Conservation (phyloP, 2,329 filamentous ascomycete genomes). For the Colletotrichum tamarilloi region DNA sequence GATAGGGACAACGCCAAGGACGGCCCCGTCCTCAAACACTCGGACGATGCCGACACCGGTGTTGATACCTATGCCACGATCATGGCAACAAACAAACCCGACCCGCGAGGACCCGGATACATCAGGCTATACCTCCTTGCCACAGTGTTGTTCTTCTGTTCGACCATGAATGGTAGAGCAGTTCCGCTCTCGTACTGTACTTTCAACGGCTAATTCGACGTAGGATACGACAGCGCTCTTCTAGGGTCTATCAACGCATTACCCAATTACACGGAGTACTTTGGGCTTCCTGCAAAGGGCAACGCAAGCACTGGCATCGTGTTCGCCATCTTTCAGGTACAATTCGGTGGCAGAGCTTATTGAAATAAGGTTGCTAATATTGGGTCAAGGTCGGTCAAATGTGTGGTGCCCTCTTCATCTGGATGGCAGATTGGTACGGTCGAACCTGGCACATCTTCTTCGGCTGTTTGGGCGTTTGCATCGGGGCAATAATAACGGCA, state of each 20-base stretch:
- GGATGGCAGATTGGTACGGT: constrained; percentile 57
- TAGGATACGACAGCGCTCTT: constrained; percentile 54
- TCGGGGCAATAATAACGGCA: constrained; percentile 62
- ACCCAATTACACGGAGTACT: constrained; percentile 51
- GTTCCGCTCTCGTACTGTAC: neutral
- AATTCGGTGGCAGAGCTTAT: neutral
- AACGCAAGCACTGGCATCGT: constrained; percentile 55
- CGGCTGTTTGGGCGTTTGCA: constrained; percentile 58
- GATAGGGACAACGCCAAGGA: neutral
- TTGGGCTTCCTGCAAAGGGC: constrained; percentile 46
- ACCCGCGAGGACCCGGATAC: constrained; percentile 44
- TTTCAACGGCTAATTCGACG: neutral
- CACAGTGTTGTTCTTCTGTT: constrained; percentile 45
- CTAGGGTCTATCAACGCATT: constrained; percentile 56
- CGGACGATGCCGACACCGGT: constrained; percentile 23
- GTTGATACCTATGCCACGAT: constrained; percentile 47
- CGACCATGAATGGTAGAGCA: constrained; percentile 52
- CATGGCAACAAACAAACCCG: constrained; percentile 45
- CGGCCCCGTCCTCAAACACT: constrained; percentile 1
- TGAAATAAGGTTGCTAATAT: neutral
- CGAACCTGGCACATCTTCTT: constrained; percentile 55
- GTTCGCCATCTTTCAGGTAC: constrained; percentile 53
- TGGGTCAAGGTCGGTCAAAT: constrained; percentile 51
- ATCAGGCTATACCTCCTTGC: constrained; percentile 45
- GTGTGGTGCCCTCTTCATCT: constrained; percentile 53